A percentile compares a stretch with the other conserved stretches of the same genome.
These are phyloP conservation scores for Neurospora sp. DNA, from an alignment of 2,329 filamentous ascomycete species.

Conservation along the genomic window DNA sequence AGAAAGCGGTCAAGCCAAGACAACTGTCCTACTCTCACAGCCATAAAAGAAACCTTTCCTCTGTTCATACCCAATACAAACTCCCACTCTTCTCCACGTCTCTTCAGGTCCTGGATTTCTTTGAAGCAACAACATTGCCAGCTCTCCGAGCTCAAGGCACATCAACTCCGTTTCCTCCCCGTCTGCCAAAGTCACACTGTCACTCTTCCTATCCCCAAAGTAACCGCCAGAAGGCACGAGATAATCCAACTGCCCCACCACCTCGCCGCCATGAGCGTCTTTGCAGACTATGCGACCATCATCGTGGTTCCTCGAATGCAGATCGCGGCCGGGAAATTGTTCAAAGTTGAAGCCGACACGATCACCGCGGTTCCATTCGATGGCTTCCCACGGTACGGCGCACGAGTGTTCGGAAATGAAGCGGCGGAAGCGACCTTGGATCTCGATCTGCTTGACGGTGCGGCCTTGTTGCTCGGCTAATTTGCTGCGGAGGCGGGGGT, in stretches of 20 bases:
- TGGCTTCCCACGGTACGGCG: constrained; percentile 11
- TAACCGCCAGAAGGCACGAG: background rate
- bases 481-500: constrained; percentile 3
- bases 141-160: constrained; percentile 17
- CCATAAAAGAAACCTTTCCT: constrained; percentile 19
- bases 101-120: constrained; percentile 4
- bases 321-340: constrained; percentile 8
- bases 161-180: constrained; percentile 15
- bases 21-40: constrained; percentile 11
- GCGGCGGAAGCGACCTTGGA: constrained; percentile 14
- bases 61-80: constrained; percentile 14
- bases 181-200: constrained; percentile 7
- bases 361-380: constrained; percentile 9
- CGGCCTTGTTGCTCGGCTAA: constrained; percentile 14
- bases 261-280: constrained; percentile 17
- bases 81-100: constrained; percentile 14
- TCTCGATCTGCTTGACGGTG: constrained; percentile 13
- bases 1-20: constrained; percentile 5
- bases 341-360: constrained; percentile 12
- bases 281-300: constrained; percentile 15
- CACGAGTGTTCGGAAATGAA: constrained; percentile 11
- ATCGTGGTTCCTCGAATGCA: constrained; percentile 12
- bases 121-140: constrained; percentile 17
- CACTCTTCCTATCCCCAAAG: background rate
- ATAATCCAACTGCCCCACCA: constrained; percentile 18